phyloP scores from a whole-genome alignment of 1,284 basidiomycete species.

The Rhodotorula sp. region DNA sequence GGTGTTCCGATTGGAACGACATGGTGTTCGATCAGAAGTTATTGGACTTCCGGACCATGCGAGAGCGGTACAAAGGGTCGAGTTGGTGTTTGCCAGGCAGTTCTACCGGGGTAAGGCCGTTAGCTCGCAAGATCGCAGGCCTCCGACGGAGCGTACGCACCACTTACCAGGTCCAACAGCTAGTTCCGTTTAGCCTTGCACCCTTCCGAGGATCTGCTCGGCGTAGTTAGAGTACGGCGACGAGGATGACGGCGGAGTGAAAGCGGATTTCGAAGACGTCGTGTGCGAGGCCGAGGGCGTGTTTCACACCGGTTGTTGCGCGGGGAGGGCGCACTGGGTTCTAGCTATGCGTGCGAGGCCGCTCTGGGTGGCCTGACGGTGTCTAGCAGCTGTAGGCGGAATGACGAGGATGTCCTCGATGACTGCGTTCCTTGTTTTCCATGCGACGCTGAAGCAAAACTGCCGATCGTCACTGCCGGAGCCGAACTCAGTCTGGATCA shows the following conservation, averaged over 20 bases:
- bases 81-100: not conserved
- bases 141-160: not conserved
- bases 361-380: no score
- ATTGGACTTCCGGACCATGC: not conserved
- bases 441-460: no score
- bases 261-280: not conserved
- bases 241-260: not conserved
- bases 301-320: no score
- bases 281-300: not conserved
- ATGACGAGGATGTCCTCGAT: no score
- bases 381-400: no score
- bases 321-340: no score
- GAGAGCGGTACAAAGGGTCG: not conserved
- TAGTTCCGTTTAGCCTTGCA: not conserved
- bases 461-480: no score
- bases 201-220: not conserved
- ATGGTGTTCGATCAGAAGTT: not conserved
- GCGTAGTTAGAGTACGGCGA: not conserved
- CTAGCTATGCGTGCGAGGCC: no score
- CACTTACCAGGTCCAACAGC: not conserved
- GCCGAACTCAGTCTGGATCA: no score
- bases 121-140: not conserved
- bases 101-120: not conserved
- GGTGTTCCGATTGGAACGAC: conserved; percentile 1
- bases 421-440: no score